Base-by-base conservation (phyloP, 805 yeast genomes). In the Alloascoidea africana region DNA sequence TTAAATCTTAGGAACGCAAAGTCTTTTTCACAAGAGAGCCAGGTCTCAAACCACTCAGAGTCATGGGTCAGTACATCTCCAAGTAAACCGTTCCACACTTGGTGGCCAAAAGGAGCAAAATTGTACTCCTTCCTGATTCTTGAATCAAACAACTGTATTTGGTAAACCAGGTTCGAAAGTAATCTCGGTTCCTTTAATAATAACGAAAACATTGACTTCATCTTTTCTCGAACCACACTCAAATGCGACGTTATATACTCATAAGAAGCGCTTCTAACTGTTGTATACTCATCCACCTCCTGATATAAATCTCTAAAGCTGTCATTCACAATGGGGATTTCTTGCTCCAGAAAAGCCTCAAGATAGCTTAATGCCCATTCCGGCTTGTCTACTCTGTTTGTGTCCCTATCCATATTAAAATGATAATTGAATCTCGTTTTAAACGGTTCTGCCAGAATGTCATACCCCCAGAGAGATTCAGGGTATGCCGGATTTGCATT, bases 341-440 rank as follows among this genome's bases (percentile, higher is more conserved):
- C 46, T 3, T 48, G 30, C n/a, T 23, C 44, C 14, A 70, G 38
- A 42, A 65, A 68, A 11, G 60, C 58, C 41, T 63, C 66, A 4
- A 69, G 49, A 46, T 66, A 78, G 14, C 59, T 54, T 41, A 78
- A 63, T 3, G 75, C 68, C 78, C 84, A 79, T 49, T 80, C 87
- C 1, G 89, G 87, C 47, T 73, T 73, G 40, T 76, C 75, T 17
- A 71, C 48, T 34, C 72, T 66, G 46, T 76, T 77, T 0, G 87
- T 79, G 23, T 75, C 79, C 32, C 54, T 59, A 18, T 64, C 56
- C 3, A 68, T 59, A 36, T 68, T 67, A 48, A 79, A 80, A 49
- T 81, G 84, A 54, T 57, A 80, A 32, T 62, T 56, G 48, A 81
- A 73, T 33, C 81, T 62, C 8, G 62, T 45, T 4, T 57, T 55